These are phyloP conservation scores for Centella asiatica DNA, from an alignment of 129 eudicot species.

Conservation along the genomic window DNA sequence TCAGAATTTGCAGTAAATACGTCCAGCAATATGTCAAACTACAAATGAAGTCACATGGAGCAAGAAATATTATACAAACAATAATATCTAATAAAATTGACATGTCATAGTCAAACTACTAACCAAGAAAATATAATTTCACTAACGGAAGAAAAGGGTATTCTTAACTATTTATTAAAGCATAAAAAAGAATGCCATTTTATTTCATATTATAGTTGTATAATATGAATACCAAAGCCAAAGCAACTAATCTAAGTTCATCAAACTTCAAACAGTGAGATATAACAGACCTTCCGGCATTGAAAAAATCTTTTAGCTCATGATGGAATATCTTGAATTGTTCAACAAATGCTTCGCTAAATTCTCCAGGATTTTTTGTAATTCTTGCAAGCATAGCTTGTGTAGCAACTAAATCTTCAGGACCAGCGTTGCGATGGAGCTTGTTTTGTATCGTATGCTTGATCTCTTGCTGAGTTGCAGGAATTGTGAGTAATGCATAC, in stretches of 20 bases:
- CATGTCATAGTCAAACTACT: too few relatives aligned
- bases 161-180: too few relatives aligned
- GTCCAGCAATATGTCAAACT: too few relatives aligned
- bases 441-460: conserved; percentile 99
- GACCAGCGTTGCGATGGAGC: conserved; percentile 95
- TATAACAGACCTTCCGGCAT: conserved; percentile 77
- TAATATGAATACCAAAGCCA: too few relatives aligned
- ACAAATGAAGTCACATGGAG: too few relatives aligned
- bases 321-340: conserved; percentile 86
- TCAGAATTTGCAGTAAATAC: too few relatives aligned
- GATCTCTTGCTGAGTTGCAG: conserved; percentile 74
- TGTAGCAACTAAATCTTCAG: conserved; percentile 92
- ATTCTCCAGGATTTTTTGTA: conserved; percentile 76
- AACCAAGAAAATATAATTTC: too few relatives aligned
- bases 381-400: conserved; percentile 92
- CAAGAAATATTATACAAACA: too few relatives aligned
- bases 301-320: conserved; percentile 94
- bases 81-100: too few relatives aligned
- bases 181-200: too few relatives aligned
- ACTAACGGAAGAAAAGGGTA: too few relatives aligned
- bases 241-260: background rate
- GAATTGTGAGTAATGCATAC: conserved; percentile 3
- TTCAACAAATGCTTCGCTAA: conserved; percentile 74
- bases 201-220: too few relatives aligned
- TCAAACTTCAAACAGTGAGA: background rate